phyloP scores from a whole-genome alignment of 352 stramenopile genomes.

The Vaucheria bursata region DNA sequence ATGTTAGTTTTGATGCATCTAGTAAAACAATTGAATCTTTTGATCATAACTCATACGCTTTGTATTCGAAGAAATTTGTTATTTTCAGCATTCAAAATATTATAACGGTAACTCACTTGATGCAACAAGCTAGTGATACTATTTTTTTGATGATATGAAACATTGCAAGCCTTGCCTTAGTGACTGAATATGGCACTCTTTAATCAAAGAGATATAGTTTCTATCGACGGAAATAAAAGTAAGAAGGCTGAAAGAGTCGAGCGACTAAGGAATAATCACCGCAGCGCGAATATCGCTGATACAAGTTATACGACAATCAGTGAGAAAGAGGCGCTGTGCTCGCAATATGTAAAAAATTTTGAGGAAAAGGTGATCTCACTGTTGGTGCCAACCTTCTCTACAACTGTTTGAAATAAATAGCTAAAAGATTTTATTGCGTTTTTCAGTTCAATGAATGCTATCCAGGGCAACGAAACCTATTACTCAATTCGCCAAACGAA shows the following conservation, averaged over 20 bases:
- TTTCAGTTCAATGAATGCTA: constrained; percentile 76
- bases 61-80: too few relatives aligned
- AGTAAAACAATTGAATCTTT: too few relatives aligned
- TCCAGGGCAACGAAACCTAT: constrained; percentile 62
- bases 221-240: background rate
- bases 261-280: background rate
- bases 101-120: too few relatives aligned
- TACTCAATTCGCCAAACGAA: constrained; percentile 79
- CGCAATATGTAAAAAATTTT: constrained; percentile 84
- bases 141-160: too few relatives aligned
- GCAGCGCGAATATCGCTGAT: background rate
- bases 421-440: background rate
- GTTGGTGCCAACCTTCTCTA: background rate
- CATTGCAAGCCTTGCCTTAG: too few relatives aligned
- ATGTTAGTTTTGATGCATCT: too few relatives aligned
- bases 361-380: constrained; percentile 2
- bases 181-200: too few relatives aligned
- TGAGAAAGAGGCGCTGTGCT: constrained; percentile 78
- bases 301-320: constrained; percentile 15
- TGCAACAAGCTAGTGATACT: too few relatives aligned
- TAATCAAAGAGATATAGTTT: too few relatives aligned
- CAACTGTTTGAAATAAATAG: too few relatives aligned
- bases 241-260: background rate
- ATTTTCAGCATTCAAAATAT: too few relatives aligned
- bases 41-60: too few relatives aligned